Evolutionary conservation across 2,329 filamentous ascomycete genomes (phyloP).

Genomic region (Leptographium wingfieldii): DNA sequence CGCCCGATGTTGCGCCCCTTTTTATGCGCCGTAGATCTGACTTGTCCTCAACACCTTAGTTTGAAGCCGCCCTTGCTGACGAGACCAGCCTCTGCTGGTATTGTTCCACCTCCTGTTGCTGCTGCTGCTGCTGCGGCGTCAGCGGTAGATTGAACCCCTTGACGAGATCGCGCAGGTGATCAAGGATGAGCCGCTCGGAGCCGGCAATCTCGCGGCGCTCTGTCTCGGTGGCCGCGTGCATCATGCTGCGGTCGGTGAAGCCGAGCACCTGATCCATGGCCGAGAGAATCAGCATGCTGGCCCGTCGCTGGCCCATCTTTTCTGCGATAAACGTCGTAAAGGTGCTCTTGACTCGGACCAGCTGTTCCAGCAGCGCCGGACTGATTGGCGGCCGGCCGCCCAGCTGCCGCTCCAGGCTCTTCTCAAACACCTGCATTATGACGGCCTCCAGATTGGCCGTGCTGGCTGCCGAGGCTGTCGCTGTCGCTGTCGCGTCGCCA

Average conservation of each 20-base stretch:
- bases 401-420: conserved; percentile 5
- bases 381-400: conserved; percentile 14
- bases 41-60: neutral
- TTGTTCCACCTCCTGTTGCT: conserved; percentile 9
- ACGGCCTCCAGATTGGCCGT: conserved; percentile 32
- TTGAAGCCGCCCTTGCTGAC: neutral
- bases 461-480: too few relatives aligned
- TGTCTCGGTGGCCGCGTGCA: conserved; percentile 14
- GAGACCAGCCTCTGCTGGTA: neutral
- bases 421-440: conserved; percentile 29
- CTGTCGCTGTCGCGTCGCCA: conserved; percentile 12
- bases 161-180: conserved; percentile 15
- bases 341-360: conserved; percentile 33
- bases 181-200: conserved; percentile 20
- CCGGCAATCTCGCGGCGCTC: conserved; percentile 18
- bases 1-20: neutral
- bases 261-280: conserved; percentile 38
- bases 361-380: conserved; percentile 26
- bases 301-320: conserved; percentile 26
- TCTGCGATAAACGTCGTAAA: conserved; percentile 29
- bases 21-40: neutral
- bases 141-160: conserved; percentile 2
- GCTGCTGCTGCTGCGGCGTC: too few relatives aligned
- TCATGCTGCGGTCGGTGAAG: conserved; percentile 28
- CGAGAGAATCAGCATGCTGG: conserved; percentile 34